Evolutionary conservation across 2,329 filamentous ascomycete genomes (phyloP).

Genomic region (Alternaria sp.): DNA sequence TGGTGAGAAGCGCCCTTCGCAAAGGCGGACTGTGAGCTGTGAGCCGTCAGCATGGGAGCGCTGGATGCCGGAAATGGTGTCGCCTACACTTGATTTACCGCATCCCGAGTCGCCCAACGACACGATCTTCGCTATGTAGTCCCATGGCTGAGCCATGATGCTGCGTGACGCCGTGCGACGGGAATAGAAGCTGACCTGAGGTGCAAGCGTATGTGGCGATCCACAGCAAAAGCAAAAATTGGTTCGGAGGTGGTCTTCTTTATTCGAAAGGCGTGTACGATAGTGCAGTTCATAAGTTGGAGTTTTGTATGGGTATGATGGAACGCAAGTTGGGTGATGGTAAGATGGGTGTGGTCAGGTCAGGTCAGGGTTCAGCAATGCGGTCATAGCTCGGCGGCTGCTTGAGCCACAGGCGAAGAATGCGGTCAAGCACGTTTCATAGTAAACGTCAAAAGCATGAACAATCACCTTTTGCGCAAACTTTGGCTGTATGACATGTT

Average conservation of each 20-base stretch:
- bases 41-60: constrained; percentile 22
- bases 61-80: background rate
- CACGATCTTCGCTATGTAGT: constrained; percentile 98
- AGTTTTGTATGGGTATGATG: constrained; percentile 3
- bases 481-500: background rate
- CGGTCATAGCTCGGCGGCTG: constrained; percentile 30
- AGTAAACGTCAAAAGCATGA: constrained; percentile 6
- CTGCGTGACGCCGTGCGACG: constrained; percentile 19
- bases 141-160: constrained; percentile 75
- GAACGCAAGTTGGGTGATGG: constrained; percentile 15
- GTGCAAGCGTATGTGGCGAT: constrained; percentile 4
- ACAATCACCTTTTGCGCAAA: background rate
- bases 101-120: constrained; percentile 96
- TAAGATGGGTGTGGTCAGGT: constrained; percentile 13
- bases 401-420: constrained; percentile 6
- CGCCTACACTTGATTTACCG: constrained; percentile 78
- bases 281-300: background rate
- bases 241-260: background rate
- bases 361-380: constrained; percentile 25
- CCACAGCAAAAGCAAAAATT: constrained; percentile 1
- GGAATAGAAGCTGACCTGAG: background rate
- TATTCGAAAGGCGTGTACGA: background rate
- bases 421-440: constrained; percentile 3
- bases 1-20: constrained; percentile 92
- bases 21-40: constrained; percentile 88